Conservation (phyloP, 2,329 filamentous ascomycete species). For the Elsinoe perseae region DNA sequence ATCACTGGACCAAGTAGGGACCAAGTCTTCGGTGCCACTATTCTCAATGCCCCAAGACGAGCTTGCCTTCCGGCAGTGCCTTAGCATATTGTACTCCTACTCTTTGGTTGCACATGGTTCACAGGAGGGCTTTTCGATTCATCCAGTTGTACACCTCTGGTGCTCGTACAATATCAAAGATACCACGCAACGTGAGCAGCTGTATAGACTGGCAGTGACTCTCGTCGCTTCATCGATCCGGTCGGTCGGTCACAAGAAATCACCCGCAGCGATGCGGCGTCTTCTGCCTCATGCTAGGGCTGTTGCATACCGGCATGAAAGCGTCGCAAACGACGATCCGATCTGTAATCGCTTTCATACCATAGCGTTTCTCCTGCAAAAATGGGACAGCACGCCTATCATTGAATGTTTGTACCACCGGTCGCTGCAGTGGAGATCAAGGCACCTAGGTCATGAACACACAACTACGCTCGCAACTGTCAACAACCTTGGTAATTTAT, state of each 20-base stretch:
- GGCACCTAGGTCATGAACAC: background rate
- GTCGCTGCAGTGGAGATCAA: background rate
- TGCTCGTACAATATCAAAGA: constrained; percentile 17
- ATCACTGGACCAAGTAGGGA: too few relatives aligned
- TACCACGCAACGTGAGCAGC: too few relatives aligned
- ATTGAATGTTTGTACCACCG: background rate
- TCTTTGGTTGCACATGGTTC: constrained; percentile 22
- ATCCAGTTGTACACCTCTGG: constrained; percentile 31
- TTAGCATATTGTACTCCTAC: constrained; percentile 25
- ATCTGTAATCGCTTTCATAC: too few relatives aligned
- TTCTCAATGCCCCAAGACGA: too few relatives aligned
- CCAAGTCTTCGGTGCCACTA: too few relatives aligned
- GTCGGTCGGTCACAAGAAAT: constrained; percentile 17
- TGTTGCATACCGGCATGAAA: too few relatives aligned
- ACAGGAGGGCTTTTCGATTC: constrained; percentile 28
- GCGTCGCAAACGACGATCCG: too few relatives aligned
- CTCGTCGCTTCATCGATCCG: constrained; percentile 9
- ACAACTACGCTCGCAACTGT: background rate
- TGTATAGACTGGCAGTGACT: too few relatives aligned
- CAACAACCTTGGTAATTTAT: constrained; percentile 12
- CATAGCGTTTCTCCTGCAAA: too few relatives aligned
- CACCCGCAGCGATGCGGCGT: constrained; percentile 19
- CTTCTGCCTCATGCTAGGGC: background rate
- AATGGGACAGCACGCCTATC: too few relatives aligned
- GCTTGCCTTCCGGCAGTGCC: constrained; percentile 21